Evolutionary conservation across 345 rosid species (phyloP).

Genomic region (Zanthoxylum bungeanum): DNA sequence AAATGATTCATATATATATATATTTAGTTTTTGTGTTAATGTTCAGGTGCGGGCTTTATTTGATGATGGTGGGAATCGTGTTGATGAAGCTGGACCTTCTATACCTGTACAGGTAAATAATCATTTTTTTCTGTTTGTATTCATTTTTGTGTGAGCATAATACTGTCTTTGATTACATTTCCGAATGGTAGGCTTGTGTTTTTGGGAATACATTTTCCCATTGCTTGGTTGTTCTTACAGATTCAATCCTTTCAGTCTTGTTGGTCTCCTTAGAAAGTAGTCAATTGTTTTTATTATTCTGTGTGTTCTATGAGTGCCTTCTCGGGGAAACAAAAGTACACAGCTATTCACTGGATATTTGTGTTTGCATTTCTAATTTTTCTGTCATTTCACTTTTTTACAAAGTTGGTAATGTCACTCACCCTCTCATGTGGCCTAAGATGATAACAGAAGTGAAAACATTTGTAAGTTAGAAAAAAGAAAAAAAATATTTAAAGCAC

Average conservation of each 20-base stretch:
- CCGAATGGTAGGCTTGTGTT: neutral
- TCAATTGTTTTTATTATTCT: neutral
- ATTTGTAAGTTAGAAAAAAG: too few species aligned
- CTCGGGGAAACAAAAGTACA: neutral
- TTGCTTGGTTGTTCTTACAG: neutral
- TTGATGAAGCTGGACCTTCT: slow-evolving; percentile 94
- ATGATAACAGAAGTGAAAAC: neutral
- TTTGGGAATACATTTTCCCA: neutral
- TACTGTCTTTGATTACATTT: neutral
- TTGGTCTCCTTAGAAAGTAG: neutral
- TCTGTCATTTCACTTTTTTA: neutral
- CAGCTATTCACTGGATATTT: neutral
- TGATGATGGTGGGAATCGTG: slow-evolving; percentile 71
- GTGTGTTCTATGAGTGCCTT: neutral
- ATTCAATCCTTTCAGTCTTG: neutral
- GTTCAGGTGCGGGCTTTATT: slow-evolving; percentile 87
- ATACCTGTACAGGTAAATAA: slow-evolving; percentile 73
- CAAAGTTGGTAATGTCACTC: neutral
- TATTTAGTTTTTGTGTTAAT: slow-evolving; percentile 17
- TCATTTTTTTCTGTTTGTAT: neutral
- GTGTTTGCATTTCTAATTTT: neutral
- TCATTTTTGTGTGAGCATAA: neutral
- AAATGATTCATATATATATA: neutral
- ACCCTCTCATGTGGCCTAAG: neutral
- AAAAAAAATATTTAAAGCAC: too few species aligned